Conservation (phyloP, 495 filamentous ascomycete genomes). For the Aspergillus ellipticus region DNA sequence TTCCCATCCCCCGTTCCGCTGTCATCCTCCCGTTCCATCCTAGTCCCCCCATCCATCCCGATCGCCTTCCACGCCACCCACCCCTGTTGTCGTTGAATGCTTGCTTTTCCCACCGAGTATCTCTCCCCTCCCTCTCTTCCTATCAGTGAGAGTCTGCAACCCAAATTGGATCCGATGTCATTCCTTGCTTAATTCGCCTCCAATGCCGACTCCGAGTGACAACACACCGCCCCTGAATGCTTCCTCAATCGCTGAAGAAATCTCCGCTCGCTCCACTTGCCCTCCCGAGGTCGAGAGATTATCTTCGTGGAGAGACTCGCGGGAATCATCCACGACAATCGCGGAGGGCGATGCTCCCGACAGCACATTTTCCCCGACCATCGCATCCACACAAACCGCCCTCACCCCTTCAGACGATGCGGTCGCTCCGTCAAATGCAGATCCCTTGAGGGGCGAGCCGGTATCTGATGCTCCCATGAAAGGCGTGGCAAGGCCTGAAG, state of each 20-base stretch:
- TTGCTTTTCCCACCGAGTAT: conserved; percentile 9
- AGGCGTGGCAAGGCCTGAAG: conserved; percentile 31
- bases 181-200: conserved; percentile 34
- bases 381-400: conserved; percentile 25
- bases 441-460: conserved; percentile 28
- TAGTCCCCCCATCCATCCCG: conserved; percentile 9
- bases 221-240: conserved; percentile 38
- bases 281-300: conserved; percentile 52
- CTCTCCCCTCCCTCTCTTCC: conserved; percentile 8
- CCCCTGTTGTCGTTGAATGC: conserved; percentile 9
- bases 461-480: conserved; percentile 16
- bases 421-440: conserved; percentile 23
- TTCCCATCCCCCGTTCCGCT: conserved; percentile 10
- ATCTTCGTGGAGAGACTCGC: conserved; percentile 38
- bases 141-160: conserved; percentile 1
- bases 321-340: conserved; percentile 18
- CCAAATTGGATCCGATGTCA: conserved; percentile 38
- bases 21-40: conserved; percentile 12
- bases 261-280: conserved; percentile 52
- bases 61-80: conserved; percentile 11
- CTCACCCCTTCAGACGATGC: conserved; percentile 35
- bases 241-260: conserved; percentile 46
- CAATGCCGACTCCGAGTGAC: conserved; percentile 60
- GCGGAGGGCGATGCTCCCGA: conserved; percentile 25
- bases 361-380: conserved; percentile 27